These are phyloP conservation scores for Helianthus tuberosus DNA, from an alignment of 129 eudicot genomes.

Conservation along the genomic window DNA sequence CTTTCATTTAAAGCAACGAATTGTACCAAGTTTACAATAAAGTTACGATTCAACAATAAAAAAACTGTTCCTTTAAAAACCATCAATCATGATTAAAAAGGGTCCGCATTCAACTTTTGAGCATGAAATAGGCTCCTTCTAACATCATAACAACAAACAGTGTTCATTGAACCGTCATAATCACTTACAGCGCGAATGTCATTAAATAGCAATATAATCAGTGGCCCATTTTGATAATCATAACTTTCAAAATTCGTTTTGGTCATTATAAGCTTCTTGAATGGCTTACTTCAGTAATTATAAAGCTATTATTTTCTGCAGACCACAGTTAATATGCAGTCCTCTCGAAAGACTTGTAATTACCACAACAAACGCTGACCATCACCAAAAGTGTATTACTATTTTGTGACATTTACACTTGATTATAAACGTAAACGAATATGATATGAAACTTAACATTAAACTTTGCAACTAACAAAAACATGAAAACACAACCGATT, in stretches of 20 bases:
- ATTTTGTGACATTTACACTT: background rate
- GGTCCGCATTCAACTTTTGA: background rate
- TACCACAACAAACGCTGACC: too few species aligned
- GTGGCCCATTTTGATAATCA: background rate
- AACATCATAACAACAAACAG: background rate
- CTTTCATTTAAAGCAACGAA: background rate
- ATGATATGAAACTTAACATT: too few species aligned
- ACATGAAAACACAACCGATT: background rate
- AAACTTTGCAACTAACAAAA: too few species aligned
- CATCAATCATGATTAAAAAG: background rate
- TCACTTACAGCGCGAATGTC: background rate
- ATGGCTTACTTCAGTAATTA: background rate
- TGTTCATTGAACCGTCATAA: slow-evolving; percentile 1
- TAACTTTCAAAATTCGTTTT: background rate
- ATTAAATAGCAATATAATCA: background rate
- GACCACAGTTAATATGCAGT: too few species aligned
- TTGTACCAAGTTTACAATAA: background rate
- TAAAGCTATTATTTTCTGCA: background rate
- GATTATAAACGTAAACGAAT: too few species aligned
- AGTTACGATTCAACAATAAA: background rate
- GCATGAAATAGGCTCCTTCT: background rate
- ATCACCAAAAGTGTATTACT: background rate
- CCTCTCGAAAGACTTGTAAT: too few species aligned
- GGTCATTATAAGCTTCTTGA: slow-evolving; percentile 5
- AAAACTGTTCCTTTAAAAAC: slow-evolving; percentile 9